Conservation (phyloP, 2,329 filamentous ascomycete species). For the Claviceps pazoutovae region DNA sequence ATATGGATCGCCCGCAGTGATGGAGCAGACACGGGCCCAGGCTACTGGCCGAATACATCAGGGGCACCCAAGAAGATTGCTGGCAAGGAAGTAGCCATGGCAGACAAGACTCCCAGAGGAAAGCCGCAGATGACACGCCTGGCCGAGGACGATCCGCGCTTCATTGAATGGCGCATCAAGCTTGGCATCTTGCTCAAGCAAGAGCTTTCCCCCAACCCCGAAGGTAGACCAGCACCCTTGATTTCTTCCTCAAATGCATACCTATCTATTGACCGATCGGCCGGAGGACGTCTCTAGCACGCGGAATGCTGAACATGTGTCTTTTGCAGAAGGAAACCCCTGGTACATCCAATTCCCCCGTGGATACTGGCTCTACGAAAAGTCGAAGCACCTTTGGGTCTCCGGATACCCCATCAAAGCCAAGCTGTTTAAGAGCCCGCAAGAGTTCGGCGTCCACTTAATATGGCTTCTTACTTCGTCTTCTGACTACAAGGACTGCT, state of each 20-base stretch:
- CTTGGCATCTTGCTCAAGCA: slow-evolving; percentile 31
- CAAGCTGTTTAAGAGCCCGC: slow-evolving; percentile 37
- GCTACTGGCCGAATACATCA: slow-evolving; percentile 27
- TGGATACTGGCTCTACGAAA: slow-evolving; percentile 34
- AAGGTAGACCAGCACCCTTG: slow-evolving; percentile 18
- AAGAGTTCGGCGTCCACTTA: slow-evolving; percentile 38
- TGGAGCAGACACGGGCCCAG: slow-evolving; percentile 29
- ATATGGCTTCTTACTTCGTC: slow-evolving; percentile 37
- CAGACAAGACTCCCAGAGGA: slow-evolving; percentile 23
- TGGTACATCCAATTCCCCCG: slow-evolving; percentile 31
- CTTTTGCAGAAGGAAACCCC: slow-evolving; percentile 23
- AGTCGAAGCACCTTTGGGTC: slow-evolving; percentile 34
- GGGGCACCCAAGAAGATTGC: slow-evolving; percentile 20
- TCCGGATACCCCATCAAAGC: slow-evolving; percentile 34
- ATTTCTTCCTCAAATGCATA: neutral
- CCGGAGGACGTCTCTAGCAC: neutral
- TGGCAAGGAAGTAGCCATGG: slow-evolving; percentile 17
- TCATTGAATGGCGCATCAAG: slow-evolving; percentile 31
- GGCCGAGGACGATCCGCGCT: slow-evolving; percentile 28
- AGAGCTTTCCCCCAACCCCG: slow-evolving; percentile 26
- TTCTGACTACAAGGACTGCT: slow-evolving; percentile 33
- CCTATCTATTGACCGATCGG: too few species aligned
- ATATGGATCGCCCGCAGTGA: slow-evolving; percentile 31
- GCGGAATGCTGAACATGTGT: slow-evolving; percentile 1
- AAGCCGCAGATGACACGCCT: slow-evolving; percentile 31